Evolutionary conservation across 805 yeast genomes (phyloP).

Genomic region (Pichia occidentalis): DNA sequence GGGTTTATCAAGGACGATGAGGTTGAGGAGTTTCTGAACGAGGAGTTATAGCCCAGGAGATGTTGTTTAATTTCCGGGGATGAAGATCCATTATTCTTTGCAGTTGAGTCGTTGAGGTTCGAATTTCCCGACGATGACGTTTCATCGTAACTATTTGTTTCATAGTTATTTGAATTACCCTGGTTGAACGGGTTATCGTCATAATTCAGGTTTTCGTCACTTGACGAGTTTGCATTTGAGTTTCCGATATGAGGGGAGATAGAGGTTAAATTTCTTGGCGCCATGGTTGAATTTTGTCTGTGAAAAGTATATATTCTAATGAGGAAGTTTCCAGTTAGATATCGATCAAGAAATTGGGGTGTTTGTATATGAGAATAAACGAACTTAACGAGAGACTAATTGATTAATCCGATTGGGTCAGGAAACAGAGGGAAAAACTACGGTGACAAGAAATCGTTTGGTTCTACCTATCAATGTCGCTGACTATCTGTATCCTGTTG

Average conservation of each 20-base stretch:
- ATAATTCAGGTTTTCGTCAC: slow-evolving; percentile 17
- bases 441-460: too few relatives aligned
- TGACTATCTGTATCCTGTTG: too few relatives aligned
- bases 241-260: slow-evolving; percentile 28
- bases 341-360: too few relatives aligned
- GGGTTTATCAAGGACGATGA: slow-evolving; percentile 26
- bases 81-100: slow-evolving; percentile 17
- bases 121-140: slow-evolving; percentile 8
- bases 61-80: slow-evolving; percentile 20
- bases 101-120: slow-evolving; percentile 13
- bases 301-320: background rate
- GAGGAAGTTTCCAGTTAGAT: too few relatives aligned
- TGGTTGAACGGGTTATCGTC: slow-evolving; percentile 26
- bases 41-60: slow-evolving; percentile 18
- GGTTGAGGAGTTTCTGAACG: slow-evolving; percentile 25
- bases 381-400: too few relatives aligned
- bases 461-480: too few relatives aligned
- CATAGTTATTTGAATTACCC: slow-evolving; percentile 19
- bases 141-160: slow-evolving; percentile 23
- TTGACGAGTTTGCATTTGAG: slow-evolving; percentile 22
- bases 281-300: slow-evolving; percentile 16
- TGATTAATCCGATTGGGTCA: too few relatives aligned
- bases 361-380: too few relatives aligned
- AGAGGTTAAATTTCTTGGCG: slow-evolving; percentile 30
- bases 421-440: too few relatives aligned